phyloP scores from a whole-genome alignment of 2,329 filamentous ascomycete genomes.

The Aspergillus cejpii region DNA sequence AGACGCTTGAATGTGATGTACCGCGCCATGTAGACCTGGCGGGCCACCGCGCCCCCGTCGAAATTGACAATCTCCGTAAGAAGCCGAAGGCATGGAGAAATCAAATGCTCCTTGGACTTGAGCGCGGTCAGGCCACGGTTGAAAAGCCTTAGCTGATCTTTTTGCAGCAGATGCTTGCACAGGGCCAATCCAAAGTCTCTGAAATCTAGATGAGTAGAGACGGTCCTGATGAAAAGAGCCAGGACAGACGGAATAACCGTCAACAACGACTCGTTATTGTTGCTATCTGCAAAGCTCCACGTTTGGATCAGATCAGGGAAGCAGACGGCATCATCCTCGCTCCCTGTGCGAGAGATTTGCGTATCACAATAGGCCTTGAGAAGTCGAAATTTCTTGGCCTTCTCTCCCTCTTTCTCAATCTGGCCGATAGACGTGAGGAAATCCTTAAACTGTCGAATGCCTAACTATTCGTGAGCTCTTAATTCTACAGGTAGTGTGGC shows the following conservation, averaged over 20 bases:
- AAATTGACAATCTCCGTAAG: conserved; percentile 79
- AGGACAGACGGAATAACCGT: conserved; percentile 75
- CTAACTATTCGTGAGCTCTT: conserved; percentile 19
- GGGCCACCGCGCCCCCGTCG: conserved; percentile 75
- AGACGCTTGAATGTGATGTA: conserved; percentile 74
- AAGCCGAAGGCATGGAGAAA: conserved; percentile 79
- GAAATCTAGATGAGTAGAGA: conserved; percentile 68
- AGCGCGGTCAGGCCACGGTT: conserved; percentile 71
- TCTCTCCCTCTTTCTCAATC: conserved; percentile 32
- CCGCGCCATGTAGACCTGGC: conserved; percentile 67
- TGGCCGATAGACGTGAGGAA: conserved; percentile 39
- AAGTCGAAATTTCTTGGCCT: conserved; percentile 37
- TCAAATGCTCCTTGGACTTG: conserved; percentile 77
- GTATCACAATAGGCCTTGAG: conserved; percentile 47
- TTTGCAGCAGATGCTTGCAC: conserved; percentile 73
- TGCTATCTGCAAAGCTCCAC: conserved; percentile 76
- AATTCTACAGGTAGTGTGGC: neutral
- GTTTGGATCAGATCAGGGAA: conserved; percentile 76
- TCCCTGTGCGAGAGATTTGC: conserved; percentile 44
- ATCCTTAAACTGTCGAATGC: conserved; percentile 40
- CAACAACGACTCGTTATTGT: conserved; percentile 72
- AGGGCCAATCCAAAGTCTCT: conserved; percentile 68
- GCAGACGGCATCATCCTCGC: conserved; percentile 55
- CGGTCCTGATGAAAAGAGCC: conserved; percentile 69
- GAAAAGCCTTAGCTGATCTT: conserved; percentile 71